These are phyloP conservation scores for Fennellomyces sp. DNA, from an alignment of 371 early-diverging fungal species.

Conservation along the genomic window DNA sequence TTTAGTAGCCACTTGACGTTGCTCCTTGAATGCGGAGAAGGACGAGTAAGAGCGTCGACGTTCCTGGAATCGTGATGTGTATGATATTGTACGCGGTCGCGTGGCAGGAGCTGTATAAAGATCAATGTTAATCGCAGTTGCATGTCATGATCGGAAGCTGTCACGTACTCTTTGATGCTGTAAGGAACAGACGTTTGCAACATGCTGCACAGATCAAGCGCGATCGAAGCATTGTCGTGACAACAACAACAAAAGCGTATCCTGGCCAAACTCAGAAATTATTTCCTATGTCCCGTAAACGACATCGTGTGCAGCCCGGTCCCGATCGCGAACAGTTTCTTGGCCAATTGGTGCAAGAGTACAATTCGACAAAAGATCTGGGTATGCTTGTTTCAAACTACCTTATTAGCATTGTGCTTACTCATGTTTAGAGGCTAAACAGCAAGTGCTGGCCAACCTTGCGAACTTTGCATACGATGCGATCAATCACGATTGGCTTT, in stretches of 20 bases:
- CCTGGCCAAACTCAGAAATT: neutral
- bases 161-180: neutral
- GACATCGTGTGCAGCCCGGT: slow-evolving; percentile 3
- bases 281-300: neutral
- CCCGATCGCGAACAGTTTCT: slow-evolving; percentile 34
- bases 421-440: slow-evolving; percentile 42
- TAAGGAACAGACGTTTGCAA: neutral
- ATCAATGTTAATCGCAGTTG: too few relatives aligned
- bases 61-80: too few relatives aligned
- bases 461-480: slow-evolving; percentile 71
- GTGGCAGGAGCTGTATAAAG: too few relatives aligned
- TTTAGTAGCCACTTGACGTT: too few relatives aligned
- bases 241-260: neutral
- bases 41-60: too few relatives aligned
- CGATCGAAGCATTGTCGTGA: neutral
- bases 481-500: slow-evolving; percentile 52
- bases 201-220: neutral
- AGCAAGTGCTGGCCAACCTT: slow-evolving; percentile 59
- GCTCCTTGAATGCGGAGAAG: too few relatives aligned
- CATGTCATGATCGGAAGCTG: too few relatives aligned
- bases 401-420: neutral
- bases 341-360: slow-evolving; percentile 40
- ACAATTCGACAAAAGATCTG: slow-evolving; percentile 27
- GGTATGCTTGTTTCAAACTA: slow-evolving; percentile 22
- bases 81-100: too few relatives aligned